Evolutionary conservation across 768 basidiomycete genomes (phyloP), one percentile per base, ranked within the genome.

Genomic region (Daedaleopsis nitida): DNA sequence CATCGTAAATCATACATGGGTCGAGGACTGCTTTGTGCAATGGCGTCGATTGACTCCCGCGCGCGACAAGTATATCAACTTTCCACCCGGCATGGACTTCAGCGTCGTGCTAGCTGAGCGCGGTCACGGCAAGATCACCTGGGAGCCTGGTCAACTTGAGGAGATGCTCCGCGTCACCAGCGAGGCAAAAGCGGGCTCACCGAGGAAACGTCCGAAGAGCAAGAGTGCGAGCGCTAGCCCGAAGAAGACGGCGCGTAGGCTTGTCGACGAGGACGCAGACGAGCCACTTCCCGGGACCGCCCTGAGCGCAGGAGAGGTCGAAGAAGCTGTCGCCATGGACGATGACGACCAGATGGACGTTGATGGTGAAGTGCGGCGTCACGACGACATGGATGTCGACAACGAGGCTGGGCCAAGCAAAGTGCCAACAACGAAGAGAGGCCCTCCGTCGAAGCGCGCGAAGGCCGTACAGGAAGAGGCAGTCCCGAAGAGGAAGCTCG

Each of bases 1-100:
- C 0, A 79, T 95, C 59, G 89, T 96, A 12, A 96, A 94, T 66
- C 95, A 98, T 66, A 81, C 82, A 0, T 97, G 94, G 93, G 79
- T 97, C 3, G 95, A 97, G 69, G 92, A 95, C 63, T 96, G 92
- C 70, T 91, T 95, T 69, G 74, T 86, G 21, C 80, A 86, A 54
- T 97, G 95, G 94, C 81, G 82, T 50, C 80, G 81, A 37, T 76
- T 91, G 59, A 87, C 87, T 0, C 81, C 84, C 13, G 86, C 82
- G 0, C 73, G 80, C 17, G 83, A 86, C 52, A 87, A 86, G 58
- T 94, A 93, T 73, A 83, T 87, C 61, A 68, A 78, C 27, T 93
- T 89, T 63, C 86, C 90, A 0, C 78, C 80, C 0, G 86, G 87
- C 12, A 73, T 90, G 45, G 86, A 94, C 69, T 91, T 89, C 69